Percentiles rank a stretch among this genome's conserved stretches.
Evolutionary conservation across 495 filamentous ascomycete species (phyloP).

Genomic region (Extremus antarcticus): DNA sequence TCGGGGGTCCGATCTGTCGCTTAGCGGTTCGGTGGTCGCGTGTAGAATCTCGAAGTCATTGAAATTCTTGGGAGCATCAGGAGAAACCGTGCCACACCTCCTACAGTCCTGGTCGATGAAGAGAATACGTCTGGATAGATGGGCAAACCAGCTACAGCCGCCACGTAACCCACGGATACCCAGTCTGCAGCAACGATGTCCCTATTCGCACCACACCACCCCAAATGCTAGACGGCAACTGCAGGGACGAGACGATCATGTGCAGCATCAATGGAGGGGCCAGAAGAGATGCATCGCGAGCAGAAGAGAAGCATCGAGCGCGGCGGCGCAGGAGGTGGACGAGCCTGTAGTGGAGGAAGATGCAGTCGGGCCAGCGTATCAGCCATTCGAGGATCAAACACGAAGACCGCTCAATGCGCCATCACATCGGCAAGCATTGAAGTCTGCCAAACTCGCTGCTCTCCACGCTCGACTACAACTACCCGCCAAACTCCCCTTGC

Average conservation of each 20-base stretch:
- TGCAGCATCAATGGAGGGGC: conserved; percentile 11
- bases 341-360: not conserved
- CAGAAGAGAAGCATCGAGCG: conserved; percentile 9
- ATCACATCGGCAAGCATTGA: conserved; percentile 36
- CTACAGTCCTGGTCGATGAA: conserved; percentile 39
- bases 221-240: conserved; percentile 2
- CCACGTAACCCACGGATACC: conserved; percentile 25
- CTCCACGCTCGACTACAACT: conserved; percentile 85
- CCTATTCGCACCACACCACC: conserved; percentile 4
- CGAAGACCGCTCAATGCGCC: conserved; percentile 10
- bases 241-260: conserved; percentile 6
- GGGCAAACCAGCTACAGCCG: conserved; percentile 53
- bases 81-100: not conserved
- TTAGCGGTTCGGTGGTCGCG: conserved; percentile 7
- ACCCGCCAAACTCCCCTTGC: conserved; percentile 65
- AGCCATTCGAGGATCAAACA: not conserved
- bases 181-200: conserved; percentile 3
- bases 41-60: conserved; percentile 1
- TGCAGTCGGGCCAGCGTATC: not conserved
- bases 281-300: not conserved
- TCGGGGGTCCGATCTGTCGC: no score
- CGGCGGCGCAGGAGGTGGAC: not conserved
- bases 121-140: conserved; percentile 58
- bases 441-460: conserved; percentile 83
- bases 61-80: conserved; percentile 1